These are phyloP conservation scores for Silene noctiflora DNA, from an alignment of 179 eudicot genomes.

Conservation along the genomic window DNA sequence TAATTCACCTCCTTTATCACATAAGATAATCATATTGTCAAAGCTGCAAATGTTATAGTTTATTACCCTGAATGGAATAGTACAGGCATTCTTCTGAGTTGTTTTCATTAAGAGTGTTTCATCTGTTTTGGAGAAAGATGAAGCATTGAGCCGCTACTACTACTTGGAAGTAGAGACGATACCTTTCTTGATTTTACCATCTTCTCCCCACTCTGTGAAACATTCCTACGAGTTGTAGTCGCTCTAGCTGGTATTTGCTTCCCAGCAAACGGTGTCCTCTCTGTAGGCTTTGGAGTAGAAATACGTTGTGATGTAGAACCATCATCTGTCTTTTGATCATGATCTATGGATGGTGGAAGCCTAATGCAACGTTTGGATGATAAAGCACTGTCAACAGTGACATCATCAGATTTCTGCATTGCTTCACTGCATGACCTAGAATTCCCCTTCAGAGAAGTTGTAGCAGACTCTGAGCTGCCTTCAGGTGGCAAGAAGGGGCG, in stretches of 20 bases:
- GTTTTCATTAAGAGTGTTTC: not conserved
- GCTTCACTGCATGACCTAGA: conserved; percentile 77
- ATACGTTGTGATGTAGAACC: conserved; percentile 69
- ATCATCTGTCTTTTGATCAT: conserved; percentile 75
- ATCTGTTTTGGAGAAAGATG: not conserved
- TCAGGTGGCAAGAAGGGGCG: conserved; percentile 62
- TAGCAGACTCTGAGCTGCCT: conserved; percentile 91
- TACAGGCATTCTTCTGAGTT: not conserved
- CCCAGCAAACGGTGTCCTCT: conserved; percentile 63
- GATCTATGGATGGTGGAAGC: conserved; percentile 55
- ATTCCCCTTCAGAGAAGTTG: conserved; percentile 74
- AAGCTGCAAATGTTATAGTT: not conserved
- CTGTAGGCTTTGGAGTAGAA: conserved; percentile 54
- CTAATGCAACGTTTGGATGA: conserved; percentile 63
- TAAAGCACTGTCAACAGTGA: conserved; percentile 78
- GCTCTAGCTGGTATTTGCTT: conserved; percentile 80
- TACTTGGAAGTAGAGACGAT: not conserved
- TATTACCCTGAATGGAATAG: conserved; percentile 1
- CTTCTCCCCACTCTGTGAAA: conserved; percentile 52
- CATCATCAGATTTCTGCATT: conserved; percentile 79
- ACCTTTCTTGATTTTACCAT: conserved; percentile 51
- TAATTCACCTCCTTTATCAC: not conserved
- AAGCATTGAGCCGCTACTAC: not conserved
- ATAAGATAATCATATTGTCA: not conserved
- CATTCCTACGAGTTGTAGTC: conserved; percentile 39